These are phyloP conservation scores for Trypethelium eluteriae DNA, from an alignment of 495 filamentous ascomycete species.

Conservation along the genomic window DNA sequence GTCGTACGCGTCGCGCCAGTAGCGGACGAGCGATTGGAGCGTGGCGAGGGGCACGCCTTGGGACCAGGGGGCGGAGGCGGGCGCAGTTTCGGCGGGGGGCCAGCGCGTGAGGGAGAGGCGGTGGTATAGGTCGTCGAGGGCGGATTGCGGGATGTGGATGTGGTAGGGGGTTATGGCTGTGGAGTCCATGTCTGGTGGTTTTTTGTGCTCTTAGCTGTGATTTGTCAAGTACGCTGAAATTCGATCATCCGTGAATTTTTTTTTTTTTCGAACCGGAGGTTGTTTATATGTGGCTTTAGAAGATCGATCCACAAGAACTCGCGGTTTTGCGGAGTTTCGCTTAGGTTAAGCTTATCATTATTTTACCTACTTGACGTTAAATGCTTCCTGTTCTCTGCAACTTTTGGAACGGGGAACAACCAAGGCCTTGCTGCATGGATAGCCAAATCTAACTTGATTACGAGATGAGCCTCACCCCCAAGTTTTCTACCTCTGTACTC, in stretches of 20 bases:
- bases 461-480: no score
- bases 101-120: slow-evolving; percentile 8
- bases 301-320: no score
- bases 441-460: no score
- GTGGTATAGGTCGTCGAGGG: slow-evolving; percentile 3
- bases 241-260: no score
- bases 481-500: no score
- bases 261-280: no score
- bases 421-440: background rate
- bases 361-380: background rate
- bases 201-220: no score
- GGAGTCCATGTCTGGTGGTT: no score
- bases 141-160: background rate
- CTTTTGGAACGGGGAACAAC: background rate
- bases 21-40: background rate
- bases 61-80: background rate
- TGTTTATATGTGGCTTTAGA: no score
- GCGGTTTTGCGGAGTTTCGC: no score
- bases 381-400: background rate
- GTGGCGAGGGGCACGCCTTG: slow-evolving; percentile 5
- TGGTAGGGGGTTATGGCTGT: background rate
- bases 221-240: no score
- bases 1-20: slow-evolving; percentile 11
- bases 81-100: background rate
- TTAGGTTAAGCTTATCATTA: background rate